phyloP scores from a whole-genome alignment of 495 filamentous ascomycete genomes.

The Podospora sp. region DNA sequence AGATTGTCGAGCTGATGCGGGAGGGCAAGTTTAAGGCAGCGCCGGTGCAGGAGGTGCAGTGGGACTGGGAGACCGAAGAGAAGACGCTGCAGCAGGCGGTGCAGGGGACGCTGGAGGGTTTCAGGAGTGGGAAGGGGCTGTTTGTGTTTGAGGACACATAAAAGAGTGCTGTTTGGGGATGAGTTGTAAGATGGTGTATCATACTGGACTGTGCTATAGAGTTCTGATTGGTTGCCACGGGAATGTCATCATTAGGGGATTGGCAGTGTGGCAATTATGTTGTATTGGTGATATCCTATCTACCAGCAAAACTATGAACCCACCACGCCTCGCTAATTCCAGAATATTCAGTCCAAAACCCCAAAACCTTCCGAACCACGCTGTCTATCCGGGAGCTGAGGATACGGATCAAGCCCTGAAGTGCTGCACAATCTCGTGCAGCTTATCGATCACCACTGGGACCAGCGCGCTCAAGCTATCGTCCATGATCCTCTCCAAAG shows the following conservation, averaged over 20 bases:
- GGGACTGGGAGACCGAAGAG: conserved; percentile 79
- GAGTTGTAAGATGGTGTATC: neutral
- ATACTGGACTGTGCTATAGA: neutral
- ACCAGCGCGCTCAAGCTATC: conserved; percentile 86
- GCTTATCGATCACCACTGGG: conserved; percentile 89
- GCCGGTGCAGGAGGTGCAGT: conserved; percentile 75
- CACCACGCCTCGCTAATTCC: conserved; percentile 4
- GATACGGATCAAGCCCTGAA: conserved; percentile 65
- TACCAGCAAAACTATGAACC: neutral
- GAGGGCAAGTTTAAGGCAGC: conserved; percentile 78
- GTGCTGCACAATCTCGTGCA: conserved; percentile 92
- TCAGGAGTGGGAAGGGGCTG: conserved; percentile 81
- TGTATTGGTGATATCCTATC: too few species aligned
- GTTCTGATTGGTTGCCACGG: neutral
- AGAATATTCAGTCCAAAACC: neutral
- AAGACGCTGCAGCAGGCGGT: conserved; percentile 66
- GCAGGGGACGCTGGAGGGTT: conserved; percentile 81
- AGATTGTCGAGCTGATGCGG: conserved; percentile 74
- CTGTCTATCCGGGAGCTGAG: too few species aligned
- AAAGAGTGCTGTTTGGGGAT: neutral
- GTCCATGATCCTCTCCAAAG: conserved; percentile 84
- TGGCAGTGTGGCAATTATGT: too few species aligned
- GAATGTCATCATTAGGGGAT: too few species aligned
- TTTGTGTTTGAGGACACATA: conserved; percentile 70
- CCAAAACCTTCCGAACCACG: too few species aligned